These are phyloP conservation scores for Nadsonia fulvescens DNA, from an alignment of 805 yeast genomes.

Conservation along the genomic window DNA sequence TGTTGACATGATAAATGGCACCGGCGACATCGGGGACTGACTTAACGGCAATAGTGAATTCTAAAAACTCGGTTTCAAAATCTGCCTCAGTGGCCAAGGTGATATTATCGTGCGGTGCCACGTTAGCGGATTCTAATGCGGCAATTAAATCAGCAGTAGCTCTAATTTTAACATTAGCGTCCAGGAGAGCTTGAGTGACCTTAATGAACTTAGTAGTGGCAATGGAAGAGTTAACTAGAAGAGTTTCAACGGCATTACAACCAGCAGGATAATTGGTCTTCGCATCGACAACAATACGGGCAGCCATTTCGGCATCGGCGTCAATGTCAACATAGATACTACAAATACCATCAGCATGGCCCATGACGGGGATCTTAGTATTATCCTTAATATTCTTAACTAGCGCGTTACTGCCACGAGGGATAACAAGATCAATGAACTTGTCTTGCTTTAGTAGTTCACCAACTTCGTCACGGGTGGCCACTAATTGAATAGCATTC, in stretches of 20 bases:
- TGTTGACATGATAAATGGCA: slow-evolving; percentile 76
- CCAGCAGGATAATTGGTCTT: slow-evolving; percentile 97
- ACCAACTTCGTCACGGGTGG: slow-evolving; percentile 78
- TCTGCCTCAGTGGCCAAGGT: slow-evolving; percentile 41
- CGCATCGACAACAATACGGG: slow-evolving; percentile 59
- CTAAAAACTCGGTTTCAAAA: slow-evolving; percentile 68
- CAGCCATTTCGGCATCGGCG: slow-evolving; percentile 65
- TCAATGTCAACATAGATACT: slow-evolving; percentile 65
- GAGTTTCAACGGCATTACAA: slow-evolving; percentile 91
- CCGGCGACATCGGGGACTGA: slow-evolving; percentile 38
- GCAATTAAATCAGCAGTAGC: slow-evolving; percentile 24
- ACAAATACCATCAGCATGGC: slow-evolving; percentile 98
- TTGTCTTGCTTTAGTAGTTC: slow-evolving; percentile 70
- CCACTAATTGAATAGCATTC: slow-evolving; percentile 69
- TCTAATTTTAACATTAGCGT: slow-evolving; percentile 58
- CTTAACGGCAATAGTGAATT: slow-evolving; percentile 65
- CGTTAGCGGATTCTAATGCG: slow-evolving; percentile 3
- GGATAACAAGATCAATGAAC: slow-evolving; percentile 87
- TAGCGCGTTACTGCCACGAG: slow-evolving; percentile 90
- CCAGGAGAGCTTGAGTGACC: slow-evolving; percentile 26
- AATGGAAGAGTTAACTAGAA: slow-evolving; percentile 38
- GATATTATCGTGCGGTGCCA: slow-evolving; percentile 9
- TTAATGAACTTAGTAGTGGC: slow-evolving; percentile 16
- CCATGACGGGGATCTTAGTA: slow-evolving; percentile 91
- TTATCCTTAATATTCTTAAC: slow-evolving; percentile 71